Evolutionary conservation across 768 basidiomycete genomes (phyloP).

Genomic region (Clitopilus hobsonii): DNA sequence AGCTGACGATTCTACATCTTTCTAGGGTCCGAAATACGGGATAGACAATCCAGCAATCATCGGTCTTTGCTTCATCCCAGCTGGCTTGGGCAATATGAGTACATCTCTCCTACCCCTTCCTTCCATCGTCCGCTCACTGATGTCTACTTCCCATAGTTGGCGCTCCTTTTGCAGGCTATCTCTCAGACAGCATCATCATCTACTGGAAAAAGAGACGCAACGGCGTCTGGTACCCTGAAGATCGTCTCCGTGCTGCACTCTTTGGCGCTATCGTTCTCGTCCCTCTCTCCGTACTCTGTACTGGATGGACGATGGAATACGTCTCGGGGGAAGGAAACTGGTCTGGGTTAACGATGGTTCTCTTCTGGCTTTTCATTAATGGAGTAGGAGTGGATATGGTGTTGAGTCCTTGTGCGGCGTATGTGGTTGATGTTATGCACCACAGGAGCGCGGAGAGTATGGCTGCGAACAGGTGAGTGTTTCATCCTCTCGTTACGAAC

Average conservation of each 20-base stretch:
- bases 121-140: background rate
- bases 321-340: too few relatives aligned
- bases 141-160: constrained; percentile 36
- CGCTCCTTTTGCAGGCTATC: constrained; percentile 50
- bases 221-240: constrained; percentile 65
- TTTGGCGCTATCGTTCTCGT: constrained; percentile 41
- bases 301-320: constrained; percentile 24
- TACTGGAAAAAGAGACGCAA: constrained; percentile 42
- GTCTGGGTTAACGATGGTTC: too few relatives aligned
- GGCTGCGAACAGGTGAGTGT: constrained; percentile 49
- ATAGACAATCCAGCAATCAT: constrained; percentile 54
- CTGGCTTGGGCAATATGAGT: constrained; percentile 57
- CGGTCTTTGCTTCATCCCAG: constrained; percentile 56
- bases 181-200: constrained; percentile 53
- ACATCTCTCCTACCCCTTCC: constrained; percentile 14
- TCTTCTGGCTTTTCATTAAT: constrained; percentile 45
- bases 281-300: constrained; percentile 45
- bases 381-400: constrained; percentile 67
- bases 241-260: constrained; percentile 52
- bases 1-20: background rate
- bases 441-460: constrained; percentile 58
- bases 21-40: constrained; percentile 51
- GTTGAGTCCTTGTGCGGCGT: constrained; percentile 51
- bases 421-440: constrained; percentile 58
- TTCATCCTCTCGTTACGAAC: too few relatives aligned